Percentiles rank a stretch among this genome's conserved stretches.
phyloP scores from a whole-genome alignment of 108 stramenopile species.

The Nitzschia palea region DNA sequence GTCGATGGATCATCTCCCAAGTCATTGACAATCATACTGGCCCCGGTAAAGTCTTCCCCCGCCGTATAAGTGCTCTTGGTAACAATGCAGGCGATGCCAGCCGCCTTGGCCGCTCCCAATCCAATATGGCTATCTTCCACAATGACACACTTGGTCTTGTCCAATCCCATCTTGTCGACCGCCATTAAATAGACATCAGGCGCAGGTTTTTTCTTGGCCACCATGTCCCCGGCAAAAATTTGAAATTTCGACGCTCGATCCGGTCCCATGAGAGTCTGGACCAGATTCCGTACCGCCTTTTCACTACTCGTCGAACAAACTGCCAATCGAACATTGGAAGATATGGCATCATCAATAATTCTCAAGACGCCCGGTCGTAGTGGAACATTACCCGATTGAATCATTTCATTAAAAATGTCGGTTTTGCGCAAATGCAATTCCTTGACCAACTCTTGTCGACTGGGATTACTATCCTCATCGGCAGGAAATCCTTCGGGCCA shows the following conservation, averaged over 20 bases:
- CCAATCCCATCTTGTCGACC: constrained; percentile 81
- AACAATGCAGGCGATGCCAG: constrained; percentile 76
- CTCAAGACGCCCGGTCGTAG: constrained; percentile 88
- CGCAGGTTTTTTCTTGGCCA: constrained; percentile 87
- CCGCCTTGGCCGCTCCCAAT: constrained; percentile 86
- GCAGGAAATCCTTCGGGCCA: constrained; percentile 70
- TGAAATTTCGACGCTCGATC: constrained; percentile 68
- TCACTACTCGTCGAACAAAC: constrained; percentile 94
- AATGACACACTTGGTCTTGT: constrained; percentile 82
- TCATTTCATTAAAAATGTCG: constrained; percentile 89
- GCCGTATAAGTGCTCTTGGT: constrained; percentile 88
- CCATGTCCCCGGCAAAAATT: constrained; percentile 95
- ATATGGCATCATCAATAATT: constrained; percentile 85
- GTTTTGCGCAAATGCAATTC: constrained; percentile 91
- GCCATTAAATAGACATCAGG: constrained; percentile 95
- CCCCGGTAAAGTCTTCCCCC: constrained; percentile 87
- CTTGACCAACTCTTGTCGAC: constrained; percentile 69
- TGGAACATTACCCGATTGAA: constrained; percentile 71
- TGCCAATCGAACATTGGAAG: constrained; percentile 62
- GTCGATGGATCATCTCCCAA: constrained; percentile 65
- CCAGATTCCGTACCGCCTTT: constrained; percentile 87
- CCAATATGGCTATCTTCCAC: constrained; percentile 94
- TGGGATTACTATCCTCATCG: constrained; percentile 15
- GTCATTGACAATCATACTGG: constrained; percentile 80
- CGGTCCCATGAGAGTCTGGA: constrained; percentile 81